Base-by-base conservation (phyloP, 345 rosid species). In the Salix dunnii region DNA sequence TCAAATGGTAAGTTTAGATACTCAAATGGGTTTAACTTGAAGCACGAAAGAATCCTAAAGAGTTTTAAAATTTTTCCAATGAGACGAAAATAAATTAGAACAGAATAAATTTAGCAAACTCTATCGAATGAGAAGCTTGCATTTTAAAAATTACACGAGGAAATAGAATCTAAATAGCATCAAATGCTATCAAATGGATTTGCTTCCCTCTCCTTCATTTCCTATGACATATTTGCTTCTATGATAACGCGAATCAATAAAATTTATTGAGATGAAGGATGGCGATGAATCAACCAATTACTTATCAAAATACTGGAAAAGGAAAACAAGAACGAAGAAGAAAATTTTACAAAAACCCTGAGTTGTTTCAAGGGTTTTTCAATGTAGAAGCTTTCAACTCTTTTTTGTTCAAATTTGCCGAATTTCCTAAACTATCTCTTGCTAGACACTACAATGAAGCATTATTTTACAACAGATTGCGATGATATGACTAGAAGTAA, bases 21-120 rank as follows among this genome's bases (percentile, higher is more conserved):
- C 84, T 96, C 99, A 82, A 85, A 96, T 0, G 99, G 99, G 78
- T 96, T 96, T 75, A 96, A 85, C 90, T 96, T 96, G 90, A 96
- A 96, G 88, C 98, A 93, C 33, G 97, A 85, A 82, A 96, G 96
- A 80, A 96, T 96, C 94, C 99, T 96, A 81, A 28, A 42, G 73
- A 46, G 21, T 42, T 18, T 21, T 5, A 20, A 61, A 70, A 28
- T 20, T 36, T 17, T 30, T 30, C 25, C 73, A 74, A 35, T 31
- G 25, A 31, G 23, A 30, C 42, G 46, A 72, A 16, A 62, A 75
- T 49, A 53, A 66, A 51, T 58, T 20, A 71, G 73, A 48, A 7
- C 18, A 67, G 23, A 60, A 64, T 16, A 69, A 14, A 35, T 3
- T 10, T 30, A n/a, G 0, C 42, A 16, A 17, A 30, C 42, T 30